Evolutionary conservation across 148 eudicot species (phyloP), one percentile per base, ranked within the genome.

Genomic region (Persicaria tinctoria): DNA sequence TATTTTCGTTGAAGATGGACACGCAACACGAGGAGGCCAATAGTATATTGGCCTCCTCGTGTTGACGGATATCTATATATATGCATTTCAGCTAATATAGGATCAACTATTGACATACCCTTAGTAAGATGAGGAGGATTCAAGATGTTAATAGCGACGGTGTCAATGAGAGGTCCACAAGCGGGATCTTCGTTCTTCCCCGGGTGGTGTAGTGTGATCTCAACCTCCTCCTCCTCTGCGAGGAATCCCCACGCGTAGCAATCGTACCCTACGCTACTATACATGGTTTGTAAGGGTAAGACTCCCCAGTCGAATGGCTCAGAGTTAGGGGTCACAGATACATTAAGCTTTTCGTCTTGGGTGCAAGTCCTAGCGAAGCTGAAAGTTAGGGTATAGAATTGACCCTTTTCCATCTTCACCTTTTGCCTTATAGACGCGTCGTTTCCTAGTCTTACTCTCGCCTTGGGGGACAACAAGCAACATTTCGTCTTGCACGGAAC

Each of bases 341-440:
- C 79, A 16, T 82, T 82, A 44, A 86, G 77, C 10, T 47, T 70
- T 76, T 86, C 89, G 13, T 84, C 89, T 38, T 84, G 89, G 0
- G 87, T 80, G 12, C 89, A 86, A 20, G 89, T 84, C 71, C 89
- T 78, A 2, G 85, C 83, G 10, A 80, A 82, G 63, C 85, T 86
- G 16, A 86, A 86, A 1, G 87, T 86, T 10, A 84, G 78, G 5
- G 87, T 81, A 56, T 86, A 82, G 59, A 81, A 82, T 16, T 41
- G 70, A 51, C 80, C 78, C 63, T 77, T 75, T 17, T 77, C 51
- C 46, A 82, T 74, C 41, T 64, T 63, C 13, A 86, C 82, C 8
- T 56, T 80, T 74, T 86, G 89, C 60, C 71, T 84, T 18, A 86
- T 84, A 2, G 85, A 84, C n/a, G 89, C 81, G 46, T 82, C 73